Base-by-base conservation (phyloP, 345 rosid species). In the Sisymbrium irio region DNA sequence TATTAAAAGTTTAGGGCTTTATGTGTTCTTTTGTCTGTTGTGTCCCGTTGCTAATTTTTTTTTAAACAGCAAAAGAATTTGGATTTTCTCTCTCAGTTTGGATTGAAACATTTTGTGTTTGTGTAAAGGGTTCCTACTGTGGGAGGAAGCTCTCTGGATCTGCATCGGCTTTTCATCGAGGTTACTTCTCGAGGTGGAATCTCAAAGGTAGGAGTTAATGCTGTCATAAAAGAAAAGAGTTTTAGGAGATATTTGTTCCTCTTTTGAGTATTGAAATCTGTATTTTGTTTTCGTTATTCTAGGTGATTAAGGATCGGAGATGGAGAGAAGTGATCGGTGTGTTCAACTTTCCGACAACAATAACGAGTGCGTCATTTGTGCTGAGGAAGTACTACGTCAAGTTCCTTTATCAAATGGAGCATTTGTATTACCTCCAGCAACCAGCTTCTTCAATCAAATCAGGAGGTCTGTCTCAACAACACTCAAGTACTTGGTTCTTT, bases 121-220 rank as follows among this genome's bases (percentile, higher is more conserved):
- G 25, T 76, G 78, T 45, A 37, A 54, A 89, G 96, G 87, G 77
- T 89, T 85, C 98, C 96, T 53, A 86, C 86, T 7, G 95, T 94
- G 8, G 98, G 97, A 69, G 96, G 96, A 67, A 83, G 55, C 61
- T 78, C 74, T 72, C 88, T 91, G 27, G 95, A 94, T 80, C 82
- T 94, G 70, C 90, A 91, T 80, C 87, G 73, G 49, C 97, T 94
- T 57, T 94, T 94, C 72, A 76, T 86, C 51, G 91, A 91, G 85
- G 98, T 94, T 62, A 88, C 97, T 0, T 77, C 93, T 61, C 92
- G 96, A 42, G 97, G 98, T 73, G 98, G 97, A 72, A 78, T 91
- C 12, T 87, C 87, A 75, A 86, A 17, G 80, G 80, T 77, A 68
- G 2, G 47, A 84, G 78, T 40, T 59, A 51, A 25, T 46, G 35